These are phyloP conservation scores for Centaurea solstitialis DNA, from an alignment of 129 eudicot species.

Conservation along the genomic window DNA sequence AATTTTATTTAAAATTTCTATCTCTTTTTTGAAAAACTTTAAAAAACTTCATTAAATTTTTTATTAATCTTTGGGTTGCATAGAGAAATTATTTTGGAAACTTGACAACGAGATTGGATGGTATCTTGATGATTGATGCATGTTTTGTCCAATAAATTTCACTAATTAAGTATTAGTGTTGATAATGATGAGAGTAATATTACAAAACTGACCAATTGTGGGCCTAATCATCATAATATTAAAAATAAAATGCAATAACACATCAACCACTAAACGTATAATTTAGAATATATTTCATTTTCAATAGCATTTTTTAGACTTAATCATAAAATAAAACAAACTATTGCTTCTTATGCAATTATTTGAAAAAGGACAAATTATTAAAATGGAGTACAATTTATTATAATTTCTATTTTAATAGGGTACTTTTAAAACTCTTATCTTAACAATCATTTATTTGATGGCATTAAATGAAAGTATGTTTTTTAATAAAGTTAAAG, in stretches of 20 bases:
- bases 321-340: neutral
- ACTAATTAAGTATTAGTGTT: slow-evolving; percentile 10
- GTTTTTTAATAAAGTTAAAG: neutral
- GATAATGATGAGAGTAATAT: slow-evolving; percentile 19
- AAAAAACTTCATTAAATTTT: too few species aligned
- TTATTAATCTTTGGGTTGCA: too few species aligned
- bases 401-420: too few species aligned
- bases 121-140: neutral
- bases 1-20: too few species aligned
- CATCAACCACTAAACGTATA: slow-evolving; percentile 2
- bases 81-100: neutral
- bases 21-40: too few species aligned
- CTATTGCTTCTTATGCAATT: neutral
- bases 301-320: neutral
- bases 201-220: slow-evolving; percentile 1
- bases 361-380: neutral
- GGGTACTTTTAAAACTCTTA: neutral
- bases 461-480: neutral
- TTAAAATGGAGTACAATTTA: neutral
- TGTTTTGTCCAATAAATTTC: slow-evolving; percentile 7
- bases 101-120: neutral
- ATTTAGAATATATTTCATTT: neutral
- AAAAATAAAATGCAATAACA: slow-evolving; percentile 1
- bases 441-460: neutral
- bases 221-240: slow-evolving; percentile 1